A percentile compares a stretch with the other conserved stretches of the same genome.
These are phyloP conservation scores for Penicillium sp. DNA, from an alignment of 2,329 filamentous ascomycete genomes.

Conservation along the genomic window DNA sequence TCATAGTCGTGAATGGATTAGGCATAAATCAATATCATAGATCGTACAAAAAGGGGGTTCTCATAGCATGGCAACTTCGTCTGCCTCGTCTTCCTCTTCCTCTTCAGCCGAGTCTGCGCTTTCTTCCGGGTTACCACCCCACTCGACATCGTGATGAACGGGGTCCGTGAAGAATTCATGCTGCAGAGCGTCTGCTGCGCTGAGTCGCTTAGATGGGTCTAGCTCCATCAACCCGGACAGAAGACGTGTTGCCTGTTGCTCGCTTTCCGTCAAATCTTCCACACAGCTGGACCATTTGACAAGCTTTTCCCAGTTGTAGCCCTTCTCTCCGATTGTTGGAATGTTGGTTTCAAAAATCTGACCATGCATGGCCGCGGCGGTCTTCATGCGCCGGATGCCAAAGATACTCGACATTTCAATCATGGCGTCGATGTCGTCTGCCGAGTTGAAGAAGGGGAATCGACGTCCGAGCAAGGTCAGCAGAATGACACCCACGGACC, in stretches of 20 bases:
- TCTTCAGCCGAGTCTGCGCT: conserved; percentile 37
- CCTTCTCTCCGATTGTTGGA: conserved; percentile 81
- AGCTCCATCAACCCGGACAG: conserved; percentile 47
- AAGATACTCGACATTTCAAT: conserved; percentile 98
- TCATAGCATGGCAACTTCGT: conserved; percentile 43
- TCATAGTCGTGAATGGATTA: conserved; percentile 8
- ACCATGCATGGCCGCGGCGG: conserved; percentile 79
- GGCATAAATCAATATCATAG: conserved; percentile 19
- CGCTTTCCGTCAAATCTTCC: conserved; percentile 55
- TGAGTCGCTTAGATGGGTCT: conserved; percentile 45
- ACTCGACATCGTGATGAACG: conserved; percentile 42
- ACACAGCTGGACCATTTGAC: conserved; percentile 91
- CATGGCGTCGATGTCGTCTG: conserved; percentile 97
- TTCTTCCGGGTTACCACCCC: conserved; percentile 42
- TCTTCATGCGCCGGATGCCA: conserved; percentile 79
- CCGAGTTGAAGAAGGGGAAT: conserved; percentile 98
- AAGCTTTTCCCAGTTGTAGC: conserved; percentile 89
- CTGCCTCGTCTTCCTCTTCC: conserved; percentile 38
- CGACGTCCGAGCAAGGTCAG: conserved; percentile 89
- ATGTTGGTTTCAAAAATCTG: conserved; percentile 91
- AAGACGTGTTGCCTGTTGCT: conserved; percentile 49
- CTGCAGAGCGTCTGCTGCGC: conserved; percentile 45
- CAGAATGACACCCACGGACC: conserved; percentile 95
- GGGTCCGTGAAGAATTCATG: conserved; percentile 50
- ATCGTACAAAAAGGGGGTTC: conserved; percentile 19